Evolutionary conservation across 2,329 filamentous ascomycete genomes (phyloP).

Genomic region (Ilyonectria robusta): DNA sequence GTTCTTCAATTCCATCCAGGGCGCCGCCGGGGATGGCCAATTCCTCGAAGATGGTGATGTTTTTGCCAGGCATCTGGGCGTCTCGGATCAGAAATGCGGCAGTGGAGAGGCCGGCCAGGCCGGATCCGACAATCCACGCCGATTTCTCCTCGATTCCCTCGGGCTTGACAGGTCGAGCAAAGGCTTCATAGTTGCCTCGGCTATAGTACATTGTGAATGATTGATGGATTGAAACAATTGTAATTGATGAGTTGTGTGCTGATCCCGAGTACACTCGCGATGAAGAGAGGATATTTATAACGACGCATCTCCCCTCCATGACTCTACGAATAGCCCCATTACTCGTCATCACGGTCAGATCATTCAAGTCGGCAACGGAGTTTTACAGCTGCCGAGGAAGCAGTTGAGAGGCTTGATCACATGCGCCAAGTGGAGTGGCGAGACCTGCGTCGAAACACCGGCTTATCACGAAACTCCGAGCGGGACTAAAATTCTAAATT

Average conservation of each 20-base stretch:
- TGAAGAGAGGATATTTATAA: not conserved
- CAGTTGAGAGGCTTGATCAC: not conserved
- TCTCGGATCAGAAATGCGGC: slow-evolving; percentile 35
- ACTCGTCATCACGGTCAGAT: not conserved
- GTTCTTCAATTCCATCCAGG: slow-evolving; percentile 28
- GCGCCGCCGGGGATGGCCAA: slow-evolving; percentile 29
- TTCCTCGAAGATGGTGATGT: slow-evolving; percentile 36
- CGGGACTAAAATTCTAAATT: not conserved
- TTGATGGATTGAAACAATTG: not conserved
- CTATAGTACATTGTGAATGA: slow-evolving; percentile 32
- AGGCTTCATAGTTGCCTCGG: slow-evolving; percentile 32
- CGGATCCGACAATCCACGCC: slow-evolving; percentile 33
- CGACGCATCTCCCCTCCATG: not conserved
- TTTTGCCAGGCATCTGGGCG: slow-evolving; percentile 32
- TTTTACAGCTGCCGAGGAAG: not conserved
- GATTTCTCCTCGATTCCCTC: slow-evolving; percentile 34
- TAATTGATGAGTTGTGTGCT: not conserved
- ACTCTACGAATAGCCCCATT: not conserved
- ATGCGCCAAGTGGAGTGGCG: not conserved
- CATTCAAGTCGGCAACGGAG: not conserved
- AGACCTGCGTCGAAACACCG: not conserved
- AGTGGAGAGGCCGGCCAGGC: slow-evolving; percentile 31
- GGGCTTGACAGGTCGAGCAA: slow-evolving; percentile 34
- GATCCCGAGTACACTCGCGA: not conserved
- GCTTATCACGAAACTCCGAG: not conserved